Percentiles rank a stretch among this genome's conserved stretches.
These are phyloP conservation scores for Arthrobotrys entomopaga DNA, from an alignment of 2,329 filamentous ascomycete species.

Conservation along the genomic window DNA sequence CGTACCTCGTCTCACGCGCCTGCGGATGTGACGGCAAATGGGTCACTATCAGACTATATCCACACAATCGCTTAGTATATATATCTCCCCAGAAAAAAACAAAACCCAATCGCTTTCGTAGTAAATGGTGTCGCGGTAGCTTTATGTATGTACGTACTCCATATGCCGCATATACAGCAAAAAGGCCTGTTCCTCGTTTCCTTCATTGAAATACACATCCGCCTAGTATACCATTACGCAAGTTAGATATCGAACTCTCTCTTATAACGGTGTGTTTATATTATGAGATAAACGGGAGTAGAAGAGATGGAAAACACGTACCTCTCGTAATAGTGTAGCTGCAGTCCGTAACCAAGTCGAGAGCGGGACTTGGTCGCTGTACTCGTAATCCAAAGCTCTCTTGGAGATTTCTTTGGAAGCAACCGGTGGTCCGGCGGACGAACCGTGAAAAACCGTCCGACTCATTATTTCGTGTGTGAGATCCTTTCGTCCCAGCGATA, in stretches of 20 bases:
- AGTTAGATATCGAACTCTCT: not conserved
- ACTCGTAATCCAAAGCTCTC: slow-evolving; percentile 82
- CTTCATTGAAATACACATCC: slow-evolving; percentile 83
- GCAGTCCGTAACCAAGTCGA: slow-evolving; percentile 85
- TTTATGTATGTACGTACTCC: slow-evolving; percentile 55
- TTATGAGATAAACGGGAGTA: too few species aligned
- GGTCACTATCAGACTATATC: slow-evolving; percentile 75
- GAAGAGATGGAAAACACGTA: slow-evolving; percentile 62
- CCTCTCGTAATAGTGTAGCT: slow-evolving; percentile 81
- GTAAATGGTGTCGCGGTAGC: too few species aligned
- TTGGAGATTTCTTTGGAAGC: slow-evolving; percentile 80
- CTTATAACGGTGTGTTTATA: not conserved
- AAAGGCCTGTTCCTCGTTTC: slow-evolving; percentile 87
- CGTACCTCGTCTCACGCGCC: slow-evolving; percentile 72
- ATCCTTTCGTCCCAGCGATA: too few species aligned
- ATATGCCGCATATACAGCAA: slow-evolving; percentile 91
- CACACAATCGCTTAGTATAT: too few species aligned
- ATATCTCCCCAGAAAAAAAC: too few species aligned
- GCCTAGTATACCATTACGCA: slow-evolving; percentile 69
- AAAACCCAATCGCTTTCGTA: too few species aligned
- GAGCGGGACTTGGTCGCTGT: slow-evolving; percentile 78
- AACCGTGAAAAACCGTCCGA: slow-evolving; percentile 57
- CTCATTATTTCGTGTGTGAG: slow-evolving; percentile 25
- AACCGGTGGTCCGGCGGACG: slow-evolving; percentile 68
- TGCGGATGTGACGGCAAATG: slow-evolving; percentile 81